Base-by-base conservation (phyloP, 2,329 filamentous ascomycete species). In the Trichoderma lentiforme region DNA sequence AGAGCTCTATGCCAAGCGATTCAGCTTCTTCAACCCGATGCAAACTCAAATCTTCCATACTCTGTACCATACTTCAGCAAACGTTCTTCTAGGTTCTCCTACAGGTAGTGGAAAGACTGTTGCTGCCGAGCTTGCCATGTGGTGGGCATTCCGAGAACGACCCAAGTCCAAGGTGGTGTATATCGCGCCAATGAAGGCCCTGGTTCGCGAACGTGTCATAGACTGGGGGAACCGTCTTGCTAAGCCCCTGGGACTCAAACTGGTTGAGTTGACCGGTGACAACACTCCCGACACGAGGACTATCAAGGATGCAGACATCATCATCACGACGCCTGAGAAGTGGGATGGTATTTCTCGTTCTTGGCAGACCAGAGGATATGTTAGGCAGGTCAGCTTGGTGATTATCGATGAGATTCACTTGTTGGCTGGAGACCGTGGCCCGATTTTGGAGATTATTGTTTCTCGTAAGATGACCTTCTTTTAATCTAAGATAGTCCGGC, bases 291-390 rank as follows among this genome's bases (percentile, higher is more conserved):
- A 99, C 79, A 99, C 96, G 0, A 88, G 94, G 65, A 98, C 95
- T 0, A 99, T 99, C 77, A 90, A 95, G 76, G 92, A 98, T 79
- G 96, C 96, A 4, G 96, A 99, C 80, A 94, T 99, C 74, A 99
- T 99, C 77, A 94, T 99, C 77, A 99, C 96, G 0, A 99, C 97
- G 0, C 97, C 96, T n/a, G 96, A 99, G 83, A 99, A 99, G 81
- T 99, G 96, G 96, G 97, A 99, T 80, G 97, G 97, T 88, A 98
- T 99, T 76, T 97, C 94, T 77, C 93, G 96, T 88, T 97, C 93
- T 78, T 99, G 97, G 96, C 95, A 98, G 81, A 98, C 95, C 6
- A 92, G 96, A 89, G 93, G 93, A 73, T 99, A 99, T 76, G 96
- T 99, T 53, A 90, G 94, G 67, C 92, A 98, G 82, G 96, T 99